phyloP scores from a whole-genome alignment of 805 yeast species.

The Saccharomycopsis sp. region DNA sequence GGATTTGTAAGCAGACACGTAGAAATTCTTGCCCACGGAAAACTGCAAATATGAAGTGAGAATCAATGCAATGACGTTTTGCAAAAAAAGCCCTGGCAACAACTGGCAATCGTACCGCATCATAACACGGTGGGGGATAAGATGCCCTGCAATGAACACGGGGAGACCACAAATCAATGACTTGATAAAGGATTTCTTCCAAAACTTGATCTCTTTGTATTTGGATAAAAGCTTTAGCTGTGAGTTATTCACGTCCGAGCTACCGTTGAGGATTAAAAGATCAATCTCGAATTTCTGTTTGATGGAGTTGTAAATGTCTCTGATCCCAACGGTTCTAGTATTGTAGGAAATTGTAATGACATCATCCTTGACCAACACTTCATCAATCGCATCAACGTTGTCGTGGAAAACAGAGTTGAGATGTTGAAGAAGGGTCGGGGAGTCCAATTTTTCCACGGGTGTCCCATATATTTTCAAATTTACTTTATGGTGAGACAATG shows the following conservation, averaged over 20 bases:
- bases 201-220: conserved; percentile 60
- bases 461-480: conserved; percentile 12
- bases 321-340: conserved; percentile 44
- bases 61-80: conserved; percentile 50
- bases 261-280: conserved; percentile 23
- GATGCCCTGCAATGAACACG: conserved; percentile 38
- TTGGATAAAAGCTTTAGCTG: conserved; percentile 66
- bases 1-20: conserved; percentile 55
- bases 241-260: conserved; percentile 43
- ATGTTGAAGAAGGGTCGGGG: background rate
- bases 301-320: conserved; percentile 49
- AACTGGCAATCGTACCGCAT: conserved; percentile 25
- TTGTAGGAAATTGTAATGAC: conserved; percentile 37
- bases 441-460: background rate
- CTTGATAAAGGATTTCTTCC: conserved; percentile 50
- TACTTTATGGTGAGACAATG: background rate
- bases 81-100: conserved; percentile 55
- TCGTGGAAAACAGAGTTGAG: background rate
- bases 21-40: conserved; percentile 58
- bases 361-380: conserved; percentile 28
- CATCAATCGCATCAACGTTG: conserved; percentile 33
- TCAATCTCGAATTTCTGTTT: conserved; percentile 26
- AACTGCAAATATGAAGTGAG: conserved; percentile 56
- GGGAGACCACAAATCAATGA: conserved; percentile 56
- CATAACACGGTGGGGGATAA: conserved; percentile 29